A percentile compares a stretch with the other conserved stretches of the same genome.
Conservation (phyloP, 2,329 filamentous ascomycete species). For the Sarocladium kiliense region DNA sequence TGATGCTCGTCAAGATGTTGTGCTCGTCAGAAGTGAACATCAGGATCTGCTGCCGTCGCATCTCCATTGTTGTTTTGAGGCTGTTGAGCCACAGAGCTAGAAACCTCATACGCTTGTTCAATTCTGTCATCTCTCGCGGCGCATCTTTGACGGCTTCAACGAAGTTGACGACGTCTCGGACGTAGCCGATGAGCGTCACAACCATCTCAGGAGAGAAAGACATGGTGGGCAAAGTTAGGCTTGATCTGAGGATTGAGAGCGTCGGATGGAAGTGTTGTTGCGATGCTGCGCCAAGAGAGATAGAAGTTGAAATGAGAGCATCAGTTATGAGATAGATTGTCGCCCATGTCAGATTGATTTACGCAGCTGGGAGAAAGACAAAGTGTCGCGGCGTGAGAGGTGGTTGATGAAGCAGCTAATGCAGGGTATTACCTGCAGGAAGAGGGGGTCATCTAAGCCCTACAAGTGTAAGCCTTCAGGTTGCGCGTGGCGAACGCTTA, state of each 20-base stretch:
- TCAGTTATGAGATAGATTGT: too few species aligned
- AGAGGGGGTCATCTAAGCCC: background rate
- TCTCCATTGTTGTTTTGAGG: slow-evolving; percentile 15
- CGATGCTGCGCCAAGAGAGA: background rate
- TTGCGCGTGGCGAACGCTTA: too few species aligned
- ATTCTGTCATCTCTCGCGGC: slow-evolving; percentile 17
- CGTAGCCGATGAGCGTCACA: slow-evolving; percentile 16
- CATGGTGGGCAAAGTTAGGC: background rate
- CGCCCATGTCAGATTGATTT: background rate
- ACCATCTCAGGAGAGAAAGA: slow-evolving; percentile 16
- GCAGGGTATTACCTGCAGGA: background rate
- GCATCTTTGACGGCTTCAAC: slow-evolving; percentile 18
- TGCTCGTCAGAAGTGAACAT: slow-evolving; percentile 14
- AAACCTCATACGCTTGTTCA: slow-evolving; percentile 18
- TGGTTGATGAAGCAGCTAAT: background rate
- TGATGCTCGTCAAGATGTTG: slow-evolving; percentile 15
- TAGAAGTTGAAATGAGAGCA: too few species aligned
- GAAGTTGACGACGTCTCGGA: slow-evolving; percentile 16
- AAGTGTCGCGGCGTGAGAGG: background rate
- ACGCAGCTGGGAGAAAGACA: background rate
- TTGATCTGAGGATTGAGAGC: background rate
- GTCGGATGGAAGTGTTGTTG: background rate
- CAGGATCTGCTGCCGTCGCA: slow-evolving; percentile 7
- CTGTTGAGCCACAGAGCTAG: slow-evolving; percentile 15
- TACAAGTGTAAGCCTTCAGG: background rate